Percentiles rank a stretch among this genome's conserved stretches.
phyloP scores from a whole-genome alignment of 495 filamentous ascomycete species.

The Lepraria neglecta region DNA sequence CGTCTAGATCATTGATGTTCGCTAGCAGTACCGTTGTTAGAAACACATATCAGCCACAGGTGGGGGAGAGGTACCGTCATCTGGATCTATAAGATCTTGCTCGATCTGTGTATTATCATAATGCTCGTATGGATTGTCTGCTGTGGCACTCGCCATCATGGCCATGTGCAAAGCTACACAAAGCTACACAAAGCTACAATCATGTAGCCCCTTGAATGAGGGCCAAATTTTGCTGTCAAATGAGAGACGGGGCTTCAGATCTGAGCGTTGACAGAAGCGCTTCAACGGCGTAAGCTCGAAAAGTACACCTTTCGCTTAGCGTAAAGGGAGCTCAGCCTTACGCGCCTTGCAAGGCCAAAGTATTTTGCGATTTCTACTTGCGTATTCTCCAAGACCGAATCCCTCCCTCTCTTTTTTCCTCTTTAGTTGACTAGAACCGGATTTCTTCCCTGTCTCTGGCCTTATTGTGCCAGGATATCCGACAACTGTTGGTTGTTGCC shows the following conservation, averaged over 20 bases:
- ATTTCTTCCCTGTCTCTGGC: too few relatives aligned
- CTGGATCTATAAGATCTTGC: slow-evolving; percentile 89
- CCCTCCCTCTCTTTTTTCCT: neutral
- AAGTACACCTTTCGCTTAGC: slow-evolving; percentile 1
- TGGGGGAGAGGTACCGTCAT: slow-evolving; percentile 61
- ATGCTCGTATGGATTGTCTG: slow-evolving; percentile 43
- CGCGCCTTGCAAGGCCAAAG: neutral
- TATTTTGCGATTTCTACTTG: neutral
- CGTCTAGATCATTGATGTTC: slow-evolving; percentile 79
- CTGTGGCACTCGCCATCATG: slow-evolving; percentile 43
- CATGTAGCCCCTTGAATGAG: neutral
- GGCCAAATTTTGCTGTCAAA: neutral
- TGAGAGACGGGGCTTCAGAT: neutral
- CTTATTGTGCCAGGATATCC: too few relatives aligned
- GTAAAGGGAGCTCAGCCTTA: neutral
- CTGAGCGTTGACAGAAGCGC: neutral
- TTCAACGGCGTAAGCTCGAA: neutral
- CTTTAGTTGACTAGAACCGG: too few relatives aligned
- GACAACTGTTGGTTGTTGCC: neutral
- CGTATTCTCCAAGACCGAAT: neutral
- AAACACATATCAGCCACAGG: neutral
- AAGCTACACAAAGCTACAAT: neutral
- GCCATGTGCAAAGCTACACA: slow-evolving; percentile 8
- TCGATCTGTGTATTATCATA: slow-evolving; percentile 70
- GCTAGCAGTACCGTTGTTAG: slow-evolving; percentile 19